phyloP scores from a whole-genome alignment of 495 filamentous ascomycete species.

The Penicillium turbatum region DNA sequence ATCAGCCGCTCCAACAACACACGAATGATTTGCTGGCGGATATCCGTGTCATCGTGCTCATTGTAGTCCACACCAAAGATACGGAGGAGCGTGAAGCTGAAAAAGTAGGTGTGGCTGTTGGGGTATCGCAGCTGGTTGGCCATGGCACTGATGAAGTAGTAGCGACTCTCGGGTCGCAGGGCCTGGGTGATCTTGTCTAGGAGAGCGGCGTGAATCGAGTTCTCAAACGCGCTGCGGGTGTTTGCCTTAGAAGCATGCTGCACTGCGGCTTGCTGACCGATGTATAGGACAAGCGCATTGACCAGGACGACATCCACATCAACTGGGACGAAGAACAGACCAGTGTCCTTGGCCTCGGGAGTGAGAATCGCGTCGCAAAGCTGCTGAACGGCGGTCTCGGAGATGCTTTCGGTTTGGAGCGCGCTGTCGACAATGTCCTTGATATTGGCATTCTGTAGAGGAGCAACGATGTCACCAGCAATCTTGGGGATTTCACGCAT shows the following conservation, averaged over 20 bases:
- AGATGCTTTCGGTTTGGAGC: constrained; percentile 53
- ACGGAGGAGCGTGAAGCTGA: constrained; percentile 79
- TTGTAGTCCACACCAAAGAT: constrained; percentile 75
- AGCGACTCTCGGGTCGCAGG: constrained; percentile 71
- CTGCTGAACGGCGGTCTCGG: constrained; percentile 64
- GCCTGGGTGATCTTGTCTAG: constrained; percentile 70
- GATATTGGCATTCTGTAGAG: constrained; percentile 59
- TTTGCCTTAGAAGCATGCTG: constrained; percentile 54
- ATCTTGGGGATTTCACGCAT: constrained; percentile 62
- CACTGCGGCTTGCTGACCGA: constrained; percentile 65
- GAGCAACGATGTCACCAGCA: constrained; percentile 54
- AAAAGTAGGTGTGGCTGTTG: constrained; percentile 88
- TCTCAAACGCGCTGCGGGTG: constrained; percentile 59
- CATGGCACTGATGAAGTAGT: constrained; percentile 79
- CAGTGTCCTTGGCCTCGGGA: constrained; percentile 49
- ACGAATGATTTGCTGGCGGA: constrained; percentile 84
- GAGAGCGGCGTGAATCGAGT: constrained; percentile 68
- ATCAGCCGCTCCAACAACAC: constrained; percentile 83
- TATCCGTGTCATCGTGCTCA: constrained; percentile 73
- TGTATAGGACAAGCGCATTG: constrained; percentile 77
- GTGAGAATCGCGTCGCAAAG: constrained; percentile 64
- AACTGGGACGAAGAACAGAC: constrained; percentile 56
- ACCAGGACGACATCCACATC: constrained; percentile 67
- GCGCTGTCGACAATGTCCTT: constrained; percentile 63
- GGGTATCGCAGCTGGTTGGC: constrained; percentile 89